These are phyloP conservation scores for Zygosaccharomyces pseudobailii DNA, from an alignment of 1,139 yeast species.

Conservation along the genomic window DNA sequence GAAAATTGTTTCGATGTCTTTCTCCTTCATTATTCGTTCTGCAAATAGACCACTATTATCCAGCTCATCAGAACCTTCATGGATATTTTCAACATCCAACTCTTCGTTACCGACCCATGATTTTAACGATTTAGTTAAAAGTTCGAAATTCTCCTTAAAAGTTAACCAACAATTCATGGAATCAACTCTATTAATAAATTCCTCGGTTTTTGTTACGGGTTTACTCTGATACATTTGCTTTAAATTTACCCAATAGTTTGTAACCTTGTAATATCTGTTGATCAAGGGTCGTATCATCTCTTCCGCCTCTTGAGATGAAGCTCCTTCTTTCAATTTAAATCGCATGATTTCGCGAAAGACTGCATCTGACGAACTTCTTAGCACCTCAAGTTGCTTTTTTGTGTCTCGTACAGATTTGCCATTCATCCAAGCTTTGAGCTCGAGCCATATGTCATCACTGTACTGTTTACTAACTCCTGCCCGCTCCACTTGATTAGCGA, in stretches of 20 bases:
- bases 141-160: slow-evolving; percentile 62
- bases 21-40: slow-evolving; percentile 80
- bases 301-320: slow-evolving; percentile 20
- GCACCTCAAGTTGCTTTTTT: slow-evolving; percentile 60
- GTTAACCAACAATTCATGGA: slow-evolving; percentile 84
- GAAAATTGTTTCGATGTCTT: slow-evolving; percentile 69
- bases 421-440: slow-evolving; percentile 77
- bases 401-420: slow-evolving; percentile 84
- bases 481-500: slow-evolving; percentile 42
- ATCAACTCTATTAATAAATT: slow-evolving; percentile 62
- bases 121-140: slow-evolving; percentile 50
- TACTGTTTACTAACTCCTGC: slow-evolving; percentile 50
- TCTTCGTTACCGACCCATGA: slow-evolving; percentile 80
- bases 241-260: slow-evolving; percentile 74
- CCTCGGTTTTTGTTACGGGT: slow-evolving; percentile 62
- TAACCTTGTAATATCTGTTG: slow-evolving; percentile 61
- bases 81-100: slow-evolving; percentile 42
- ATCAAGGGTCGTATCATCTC: slow-evolving; percentile 38
- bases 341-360: slow-evolving; percentile 66
- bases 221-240: slow-evolving; percentile 77
- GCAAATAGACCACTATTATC: slow-evolving; percentile 70
- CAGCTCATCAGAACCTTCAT: slow-evolving; percentile 37
- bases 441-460: slow-evolving; percentile 64
- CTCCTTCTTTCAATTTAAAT: slow-evolving; percentile 21
- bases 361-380: slow-evolving; percentile 69